phyloP scores from a whole-genome alignment of 2,329 filamentous ascomycete genomes.

The Diaporthe caulivora region DNA sequence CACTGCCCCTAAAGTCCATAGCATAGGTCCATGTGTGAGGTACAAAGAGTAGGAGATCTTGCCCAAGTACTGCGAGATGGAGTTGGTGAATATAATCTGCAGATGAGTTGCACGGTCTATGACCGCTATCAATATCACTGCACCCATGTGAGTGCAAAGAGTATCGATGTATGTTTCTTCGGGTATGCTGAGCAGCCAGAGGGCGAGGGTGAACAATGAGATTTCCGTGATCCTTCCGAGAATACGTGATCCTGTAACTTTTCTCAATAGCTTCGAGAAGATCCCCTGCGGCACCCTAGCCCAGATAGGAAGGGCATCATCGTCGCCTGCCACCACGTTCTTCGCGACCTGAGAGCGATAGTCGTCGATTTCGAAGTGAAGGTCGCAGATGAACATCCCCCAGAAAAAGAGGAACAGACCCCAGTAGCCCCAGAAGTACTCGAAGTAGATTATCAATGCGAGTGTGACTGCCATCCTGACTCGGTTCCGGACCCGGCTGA shows the following conservation, averaged over 20 bases:
- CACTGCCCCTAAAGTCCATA: conserved; percentile 36
- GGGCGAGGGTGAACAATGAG: neutral
- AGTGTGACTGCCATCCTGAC: conserved; percentile 42
- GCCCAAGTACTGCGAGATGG: conserved; percentile 38
- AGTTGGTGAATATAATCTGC: conserved; percentile 37
- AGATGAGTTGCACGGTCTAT: conserved; percentile 27
- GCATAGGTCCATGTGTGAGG: conserved; percentile 36
- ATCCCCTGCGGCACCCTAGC: neutral
- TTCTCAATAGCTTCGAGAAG: neutral
- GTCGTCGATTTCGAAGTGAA: conserved; percentile 44
- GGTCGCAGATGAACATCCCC: conserved; percentile 50
- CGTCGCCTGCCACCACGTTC: neutral
- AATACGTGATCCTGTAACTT: neutral
- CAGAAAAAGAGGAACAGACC: conserved; percentile 47
- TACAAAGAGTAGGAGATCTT: conserved; percentile 37
- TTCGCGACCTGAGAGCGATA: neutral
- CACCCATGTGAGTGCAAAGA: conserved; percentile 7
- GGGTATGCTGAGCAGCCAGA: conserved; percentile 35
- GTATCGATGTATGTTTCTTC: conserved; percentile 13
- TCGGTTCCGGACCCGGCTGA: conserved; percentile 43
- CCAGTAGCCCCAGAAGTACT: conserved; percentile 46
- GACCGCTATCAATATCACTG: conserved; percentile 19
- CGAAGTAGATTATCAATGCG: conserved; percentile 43
- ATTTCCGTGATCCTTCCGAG: neutral
- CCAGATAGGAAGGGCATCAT: conserved; percentile 17